Conservation (phyloP, 805 yeast genomes). For the Kregervanrija pseudodelftensis region DNA sequence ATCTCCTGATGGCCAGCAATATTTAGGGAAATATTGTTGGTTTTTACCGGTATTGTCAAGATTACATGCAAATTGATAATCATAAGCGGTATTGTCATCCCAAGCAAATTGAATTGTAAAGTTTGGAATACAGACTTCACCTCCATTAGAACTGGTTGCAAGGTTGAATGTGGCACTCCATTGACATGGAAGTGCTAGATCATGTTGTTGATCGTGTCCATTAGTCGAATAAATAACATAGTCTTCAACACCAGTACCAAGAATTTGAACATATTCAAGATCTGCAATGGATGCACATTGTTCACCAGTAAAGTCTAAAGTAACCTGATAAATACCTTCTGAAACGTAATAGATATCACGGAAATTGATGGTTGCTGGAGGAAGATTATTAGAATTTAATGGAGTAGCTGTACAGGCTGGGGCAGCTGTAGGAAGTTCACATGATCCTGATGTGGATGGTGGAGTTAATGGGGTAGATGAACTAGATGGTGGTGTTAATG, state of each 20-base stretch:
- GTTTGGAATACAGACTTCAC: neutral
- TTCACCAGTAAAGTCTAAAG: neutral
- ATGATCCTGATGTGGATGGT: no score
- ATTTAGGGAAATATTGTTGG: no score
- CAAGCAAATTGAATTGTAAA: neutral
- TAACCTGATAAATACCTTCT: neutral
- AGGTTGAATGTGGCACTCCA: neutral
- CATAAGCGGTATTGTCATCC: neutral
- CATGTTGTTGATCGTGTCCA: neutral
- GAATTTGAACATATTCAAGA: neutral
- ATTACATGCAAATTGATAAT: no score
- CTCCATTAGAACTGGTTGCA: neutral
- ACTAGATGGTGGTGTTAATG: no score
- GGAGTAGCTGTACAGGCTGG: no score
- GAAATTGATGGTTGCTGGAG: slow-evolving; percentile 2
- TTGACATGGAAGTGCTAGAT: neutral
- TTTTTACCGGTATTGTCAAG: no score
- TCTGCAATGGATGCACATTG: neutral
- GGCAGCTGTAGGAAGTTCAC: no score
- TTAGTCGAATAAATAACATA: neutral
- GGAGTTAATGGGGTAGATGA: no score
- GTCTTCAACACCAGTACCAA: neutral
- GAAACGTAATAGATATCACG: neutral
- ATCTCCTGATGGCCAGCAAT: no score
- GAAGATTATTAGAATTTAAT: no score